A percentile compares a stretch with the other conserved stretches of the same genome.
phyloP scores from a whole-genome alignment of 2,329 filamentous ascomycete genomes.

The Scopulariopsis brevicaulis region DNA sequence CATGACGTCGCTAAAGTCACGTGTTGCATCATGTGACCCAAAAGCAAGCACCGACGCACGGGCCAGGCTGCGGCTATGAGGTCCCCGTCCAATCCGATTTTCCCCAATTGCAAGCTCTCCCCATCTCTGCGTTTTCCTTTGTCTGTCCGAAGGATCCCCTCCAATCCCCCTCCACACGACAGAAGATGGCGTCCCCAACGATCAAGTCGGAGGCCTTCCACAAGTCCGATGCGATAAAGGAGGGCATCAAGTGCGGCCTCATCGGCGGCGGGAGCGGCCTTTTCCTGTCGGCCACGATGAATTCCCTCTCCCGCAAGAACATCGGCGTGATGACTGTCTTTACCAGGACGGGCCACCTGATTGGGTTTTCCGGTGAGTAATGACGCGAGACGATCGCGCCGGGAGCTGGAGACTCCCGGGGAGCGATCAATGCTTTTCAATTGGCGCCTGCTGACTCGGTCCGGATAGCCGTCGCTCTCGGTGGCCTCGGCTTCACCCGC shows the following conservation, averaged over 20 bases:
- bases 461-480: slow-evolving; percentile 46
- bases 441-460: slow-evolving; percentile 9
- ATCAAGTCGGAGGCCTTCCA: slow-evolving; percentile 26
- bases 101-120: slow-evolving; percentile 3
- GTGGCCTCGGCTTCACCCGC: slow-evolving; percentile 67
- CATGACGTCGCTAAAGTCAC: background rate
- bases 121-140: background rate
- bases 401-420: background rate
- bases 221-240: slow-evolving; percentile 64
- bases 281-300: slow-evolving; percentile 69
- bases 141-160: background rate
- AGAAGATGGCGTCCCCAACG: slow-evolving; percentile 5
- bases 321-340: slow-evolving; percentile 72
- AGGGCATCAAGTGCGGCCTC: slow-evolving; percentile 51
- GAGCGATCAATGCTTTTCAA: background rate
- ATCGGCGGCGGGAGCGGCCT: slow-evolving; percentile 58
- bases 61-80: background rate
- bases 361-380: slow-evolving; percentile 26
- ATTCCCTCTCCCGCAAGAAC: slow-evolving; percentile 75
- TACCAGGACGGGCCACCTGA: slow-evolving; percentile 64
- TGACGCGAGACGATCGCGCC: background rate
- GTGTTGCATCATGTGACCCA: background rate
- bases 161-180: background rate
- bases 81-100: slow-evolving; percentile 3
- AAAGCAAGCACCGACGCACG: background rate